A percentile compares a stretch with the other conserved stretches of the same genome.
These are phyloP conservation scores for Cyberlindnera nakhonratchasimensis DNA, from an alignment of 805 yeast species.

Conservation along the genomic window DNA sequence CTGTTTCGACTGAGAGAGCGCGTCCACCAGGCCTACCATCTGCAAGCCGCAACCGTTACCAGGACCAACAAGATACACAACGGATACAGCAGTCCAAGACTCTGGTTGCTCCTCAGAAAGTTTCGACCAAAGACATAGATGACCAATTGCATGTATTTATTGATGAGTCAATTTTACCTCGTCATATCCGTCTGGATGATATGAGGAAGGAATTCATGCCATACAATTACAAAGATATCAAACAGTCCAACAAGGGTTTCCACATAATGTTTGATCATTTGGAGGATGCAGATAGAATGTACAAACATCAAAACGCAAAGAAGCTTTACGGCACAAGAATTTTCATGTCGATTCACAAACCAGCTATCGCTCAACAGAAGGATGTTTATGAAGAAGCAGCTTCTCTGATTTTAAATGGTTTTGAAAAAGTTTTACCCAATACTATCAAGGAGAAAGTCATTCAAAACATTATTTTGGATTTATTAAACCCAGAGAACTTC, in stretches of 20 bases:
- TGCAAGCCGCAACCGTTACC: background rate
- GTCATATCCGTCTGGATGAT: background rate
- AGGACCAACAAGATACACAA: background rate
- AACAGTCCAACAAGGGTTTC: constrained; percentile 43
- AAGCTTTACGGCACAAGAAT: constrained; percentile 44
- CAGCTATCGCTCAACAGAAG: constrained; percentile 16
- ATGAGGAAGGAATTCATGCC: background rate
- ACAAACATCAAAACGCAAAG: constrained; percentile 56
- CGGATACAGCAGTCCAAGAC: background rate
- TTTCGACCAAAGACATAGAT: background rate
- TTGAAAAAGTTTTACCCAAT: constrained; percentile 57
- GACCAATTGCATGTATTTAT: constrained; percentile 2
- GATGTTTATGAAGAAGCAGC: constrained; percentile 48
- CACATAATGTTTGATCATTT: constrained; percentile 64
- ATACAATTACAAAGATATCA: background rate
- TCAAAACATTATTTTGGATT: constrained; percentile 63
- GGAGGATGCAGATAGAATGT: constrained; percentile 58
- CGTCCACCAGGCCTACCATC: too few species aligned
- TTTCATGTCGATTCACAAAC: constrained; percentile 2
- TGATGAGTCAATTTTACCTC: background rate
- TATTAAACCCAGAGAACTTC: constrained; percentile 55
- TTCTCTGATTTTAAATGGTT: constrained; percentile 55
- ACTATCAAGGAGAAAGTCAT: constrained; percentile 73
- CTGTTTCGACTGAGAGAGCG: background rate
- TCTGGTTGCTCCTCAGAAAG: background rate